Percentiles rank a stretch among this genome's conserved stretches.
Conservation (phyloP, 1,284 basidiomycete genomes). For the Boletus smithii region DNA sequence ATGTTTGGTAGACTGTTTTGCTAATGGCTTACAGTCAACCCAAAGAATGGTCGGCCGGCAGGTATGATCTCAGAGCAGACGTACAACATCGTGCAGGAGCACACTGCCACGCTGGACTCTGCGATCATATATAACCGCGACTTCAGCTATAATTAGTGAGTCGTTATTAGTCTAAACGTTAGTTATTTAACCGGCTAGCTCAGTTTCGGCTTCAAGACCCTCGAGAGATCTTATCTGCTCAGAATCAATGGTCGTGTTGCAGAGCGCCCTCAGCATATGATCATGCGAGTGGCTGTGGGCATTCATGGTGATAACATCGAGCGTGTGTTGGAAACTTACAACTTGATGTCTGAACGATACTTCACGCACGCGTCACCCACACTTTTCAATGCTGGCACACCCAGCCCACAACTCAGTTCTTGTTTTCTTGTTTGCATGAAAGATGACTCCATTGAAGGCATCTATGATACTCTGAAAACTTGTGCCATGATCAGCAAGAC, state of each 20-base stretch:
- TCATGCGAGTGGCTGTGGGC: conserved; percentile 99
- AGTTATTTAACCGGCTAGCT: conserved; percentile 2
- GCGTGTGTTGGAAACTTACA: conserved; percentile 88
- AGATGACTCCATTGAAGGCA: conserved; percentile 98
- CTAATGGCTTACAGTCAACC: conserved; percentile 71
- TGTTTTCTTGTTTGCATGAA: conserved; percentile 99
- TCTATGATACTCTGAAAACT: conserved; percentile 97
- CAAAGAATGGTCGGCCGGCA: conserved; percentile 86
- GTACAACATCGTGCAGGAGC: conserved; percentile 80
- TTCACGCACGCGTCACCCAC: conserved; percentile 99
- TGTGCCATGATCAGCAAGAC: conserved; percentile 99
- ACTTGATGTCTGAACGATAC: conserved; percentile 93
- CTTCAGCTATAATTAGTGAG: conserved; percentile 93
- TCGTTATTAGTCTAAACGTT: conserved; percentile 13
- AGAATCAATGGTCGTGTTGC: conserved; percentile 93
- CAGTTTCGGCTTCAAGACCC: conserved; percentile 99
- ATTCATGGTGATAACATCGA: conserved; percentile 93
- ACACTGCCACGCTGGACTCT: conserved; percentile 85
- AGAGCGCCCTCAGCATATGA: conserved; percentile 98
- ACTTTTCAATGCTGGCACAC: conserved; percentile 98
- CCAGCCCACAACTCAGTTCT: conserved; percentile 91
- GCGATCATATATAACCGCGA: conserved; percentile 98
- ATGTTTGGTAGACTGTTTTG: conserved; percentile 3
- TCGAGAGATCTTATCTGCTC: conserved; percentile 96
- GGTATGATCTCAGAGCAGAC: conserved; percentile 92